Evolutionary conservation across 805 yeast genomes (phyloP), one percentile per base, ranked within the genome.

Genomic region (Grigorovia yakushimaensis): DNA sequence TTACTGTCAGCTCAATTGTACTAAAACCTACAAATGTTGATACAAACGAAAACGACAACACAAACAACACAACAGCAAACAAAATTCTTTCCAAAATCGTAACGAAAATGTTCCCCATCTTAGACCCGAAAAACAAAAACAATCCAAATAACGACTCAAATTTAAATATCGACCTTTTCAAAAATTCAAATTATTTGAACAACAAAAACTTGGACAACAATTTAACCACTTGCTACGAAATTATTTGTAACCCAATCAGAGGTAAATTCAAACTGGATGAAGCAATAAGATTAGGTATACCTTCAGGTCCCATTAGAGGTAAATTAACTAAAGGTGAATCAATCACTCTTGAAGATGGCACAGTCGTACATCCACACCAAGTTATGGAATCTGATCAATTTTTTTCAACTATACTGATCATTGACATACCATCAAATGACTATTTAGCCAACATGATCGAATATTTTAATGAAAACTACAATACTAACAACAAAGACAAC

Each of bases 181-280:
- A 48, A 1, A 51, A 66, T 4, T 64, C 67, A 46, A 64, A 60
- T 4, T 33, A 15, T 33, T 15, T 33, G 15, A 13, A 2, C 6
- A 4, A 2, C 3, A 7, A 13, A 15, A n/a, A 7, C 17, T 3
- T 33, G 15, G 15, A 33, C 7, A 7, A 33, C 15, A 56, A 62
- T 20, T 54, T 65, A 13, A 72, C 93, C 0, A 73, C 88, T 3
- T 79, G 75, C 55, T 89, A 83, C 60, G 71, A 86, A n/a, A 69
- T 91, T 6, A 73, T 78, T 23, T 77, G 86, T 40, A 67, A 76
- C 39, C 79, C 88, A 0, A 70, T 77, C 0, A 70, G 96, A 56
- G 98, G 98, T 0, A 82, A 75, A 57, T 93, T 93, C 58, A 69
- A 78, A 49, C 77, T 77, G 0, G 67, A 71, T 8, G 79, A 73